Evolutionary conservation across 495 filamentous ascomycete species (phyloP), one percentile per base, ranked within the genome.

Genomic region (Pseudevernia furfuracea): DNA sequence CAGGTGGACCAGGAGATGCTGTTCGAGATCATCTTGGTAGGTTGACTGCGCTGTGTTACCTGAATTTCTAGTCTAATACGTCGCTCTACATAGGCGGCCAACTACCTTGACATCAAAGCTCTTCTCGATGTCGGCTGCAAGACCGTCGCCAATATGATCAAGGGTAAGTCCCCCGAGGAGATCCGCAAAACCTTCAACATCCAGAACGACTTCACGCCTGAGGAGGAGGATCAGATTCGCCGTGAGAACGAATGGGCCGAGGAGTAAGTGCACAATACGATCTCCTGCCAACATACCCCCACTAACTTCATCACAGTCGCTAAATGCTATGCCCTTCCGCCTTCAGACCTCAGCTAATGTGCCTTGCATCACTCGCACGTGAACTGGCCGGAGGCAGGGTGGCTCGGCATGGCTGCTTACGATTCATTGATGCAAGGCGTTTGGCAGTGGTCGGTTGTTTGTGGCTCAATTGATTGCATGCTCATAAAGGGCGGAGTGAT

Each of bases 1-100:
- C 94, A 97, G 77, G 94, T 98, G 12, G 94, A 98, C 73, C 94
- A 98, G 73, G 94, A 98, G 78, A 96, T 98, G 94, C 84, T 98
- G 1, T 98, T 98, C 67, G 94, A 98, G 80, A 97, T 98, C 72
- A 98, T 98, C 67, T 80, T 98, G 37, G 92, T 96, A 84, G 59
- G 89, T 84, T 38, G 7, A 25, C 37, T 60, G 21, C 36, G 19
- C 12, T 37, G 23, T 37, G 36, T 28, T 3, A 36, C 49, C 37
- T 53, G 36, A 21, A 14, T 21, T 62, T 39, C 28, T 28, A 28
- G 3, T 34, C 61, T 69, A 21, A 69, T 48, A 21, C 23, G 10
- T 30, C 17, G 12, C 14, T 59, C 37, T 49, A 55, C 52, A 37
- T 53, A 83, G 80, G 86, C 86, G 19, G 85, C 85, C 66, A 89